Percentiles rank a stretch among this genome's conserved stretches.
Evolutionary conservation across 2,329 filamentous ascomycete species (phyloP).

Genomic region (Pestalotiopsis sp.): DNA sequence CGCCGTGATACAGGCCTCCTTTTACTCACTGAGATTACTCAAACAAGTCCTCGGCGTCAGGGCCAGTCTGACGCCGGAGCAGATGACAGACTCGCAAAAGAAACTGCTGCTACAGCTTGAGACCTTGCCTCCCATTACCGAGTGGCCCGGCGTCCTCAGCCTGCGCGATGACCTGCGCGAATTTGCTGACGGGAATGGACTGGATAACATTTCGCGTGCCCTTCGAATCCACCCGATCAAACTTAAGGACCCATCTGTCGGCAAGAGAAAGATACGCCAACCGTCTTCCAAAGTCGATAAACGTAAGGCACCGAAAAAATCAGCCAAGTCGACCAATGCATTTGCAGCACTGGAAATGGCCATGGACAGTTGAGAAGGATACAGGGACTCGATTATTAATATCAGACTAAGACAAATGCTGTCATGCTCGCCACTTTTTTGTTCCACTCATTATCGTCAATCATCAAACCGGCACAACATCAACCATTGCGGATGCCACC

Average conservation of each 20-base stretch:
- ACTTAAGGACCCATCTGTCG: not conserved
- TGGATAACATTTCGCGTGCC: constrained; percentile 2
- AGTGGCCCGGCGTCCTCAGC: constrained; percentile 9
- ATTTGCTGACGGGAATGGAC: not conserved
- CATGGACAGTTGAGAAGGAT: not conserved
- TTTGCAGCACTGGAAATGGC: constrained; percentile 5
- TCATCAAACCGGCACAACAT: not conserved
- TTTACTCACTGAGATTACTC: constrained; percentile 64
- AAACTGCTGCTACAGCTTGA: constrained; percentile 8
- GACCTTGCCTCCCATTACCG: constrained; percentile 10
- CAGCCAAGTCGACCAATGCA: not conserved
- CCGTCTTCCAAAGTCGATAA: not conserved
- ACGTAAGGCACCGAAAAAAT: not conserved
- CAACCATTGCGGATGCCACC: not conserved
- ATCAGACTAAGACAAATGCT: not conserved
- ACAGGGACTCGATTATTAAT: not conserved
- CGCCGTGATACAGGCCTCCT: constrained; percentile 60
- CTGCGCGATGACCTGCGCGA: not conserved
- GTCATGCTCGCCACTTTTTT: not conserved
- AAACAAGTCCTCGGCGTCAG: constrained; percentile 45
- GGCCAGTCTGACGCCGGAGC: not conserved
- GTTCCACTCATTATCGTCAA: constrained; percentile 1
- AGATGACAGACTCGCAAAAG: constrained; percentile 1
- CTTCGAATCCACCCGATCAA: constrained; percentile 8
- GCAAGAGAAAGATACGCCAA: not conserved